phyloP scores from a whole-genome alignment of 345 rosid species.

The Citrus trifoliata region DNA sequence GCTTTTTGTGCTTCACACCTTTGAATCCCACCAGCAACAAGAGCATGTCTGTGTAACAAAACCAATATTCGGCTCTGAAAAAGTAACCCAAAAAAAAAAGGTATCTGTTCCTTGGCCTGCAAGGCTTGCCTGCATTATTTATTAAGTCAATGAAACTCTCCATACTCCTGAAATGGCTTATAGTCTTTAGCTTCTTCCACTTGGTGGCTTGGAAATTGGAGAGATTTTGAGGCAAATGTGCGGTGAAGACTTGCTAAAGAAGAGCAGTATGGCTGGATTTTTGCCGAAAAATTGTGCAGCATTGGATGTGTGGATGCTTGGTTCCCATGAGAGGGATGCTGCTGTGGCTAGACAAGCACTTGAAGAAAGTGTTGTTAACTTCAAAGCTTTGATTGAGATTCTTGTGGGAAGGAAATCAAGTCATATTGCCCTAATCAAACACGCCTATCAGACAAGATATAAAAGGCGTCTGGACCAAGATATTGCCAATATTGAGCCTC shows the following conservation, averaged over 20 bases:
- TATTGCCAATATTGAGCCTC: slow-evolving; percentile 50
- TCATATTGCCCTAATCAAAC: slow-evolving; percentile 46
- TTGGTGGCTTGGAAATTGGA: slow-evolving; percentile 31
- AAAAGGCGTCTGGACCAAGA: slow-evolving; percentile 54
- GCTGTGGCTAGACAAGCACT: slow-evolving; percentile 47
- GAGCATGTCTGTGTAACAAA: neutral
- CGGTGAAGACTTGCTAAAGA: slow-evolving; percentile 38
- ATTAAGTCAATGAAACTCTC: neutral
- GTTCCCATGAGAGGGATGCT: slow-evolving; percentile 58
- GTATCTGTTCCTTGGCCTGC: slow-evolving; percentile 23
- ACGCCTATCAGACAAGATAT: slow-evolving; percentile 45
- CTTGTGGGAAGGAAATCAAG: slow-evolving; percentile 67
- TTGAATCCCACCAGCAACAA: slow-evolving; percentile 10
- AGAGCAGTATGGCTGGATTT: neutral
- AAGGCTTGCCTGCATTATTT: slow-evolving; percentile 18
- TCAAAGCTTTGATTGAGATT: slow-evolving; percentile 46
- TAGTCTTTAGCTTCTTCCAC: slow-evolving; percentile 20
- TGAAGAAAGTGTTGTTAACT: slow-evolving; percentile 28
- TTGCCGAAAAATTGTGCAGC: slow-evolving; percentile 20
- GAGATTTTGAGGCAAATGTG: slow-evolving; percentile 39
- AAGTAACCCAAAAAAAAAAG: neutral
- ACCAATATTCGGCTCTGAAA: neutral
- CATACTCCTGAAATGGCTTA: slow-evolving; percentile 29
- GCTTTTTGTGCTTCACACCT: neutral
- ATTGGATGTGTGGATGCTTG: slow-evolving; percentile 43